Percentiles rank a stretch among this genome's conserved stretches.
Conservation (phyloP, 768 basidiomycete species). For the Tylopilus balloui region DNA sequence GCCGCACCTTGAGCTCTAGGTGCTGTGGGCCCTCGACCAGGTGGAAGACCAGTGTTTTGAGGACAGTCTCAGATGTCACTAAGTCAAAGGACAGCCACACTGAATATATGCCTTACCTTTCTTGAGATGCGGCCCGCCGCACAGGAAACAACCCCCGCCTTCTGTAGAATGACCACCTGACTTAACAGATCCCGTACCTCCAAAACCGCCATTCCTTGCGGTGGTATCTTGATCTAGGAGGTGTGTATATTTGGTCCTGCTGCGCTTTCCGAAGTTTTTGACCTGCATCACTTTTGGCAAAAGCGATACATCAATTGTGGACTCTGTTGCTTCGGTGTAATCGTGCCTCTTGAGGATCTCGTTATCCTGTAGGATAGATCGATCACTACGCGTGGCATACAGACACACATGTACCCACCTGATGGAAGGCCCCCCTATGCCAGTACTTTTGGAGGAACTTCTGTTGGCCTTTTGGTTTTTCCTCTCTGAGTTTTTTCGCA, state of each 20-base stretch:
- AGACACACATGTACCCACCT: conserved; percentile 46
- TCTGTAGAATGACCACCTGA: conserved; percentile 52
- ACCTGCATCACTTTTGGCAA: conserved; percentile 97
- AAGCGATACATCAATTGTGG: conserved; percentile 80
- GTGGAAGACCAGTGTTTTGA: conserved; percentile 42
- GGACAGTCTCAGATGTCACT: conserved; percentile 42
- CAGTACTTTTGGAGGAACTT: conserved; percentile 97
- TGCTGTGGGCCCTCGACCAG: conserved; percentile 20
- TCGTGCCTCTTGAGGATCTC: conserved; percentile 82
- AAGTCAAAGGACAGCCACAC: conserved; percentile 3
- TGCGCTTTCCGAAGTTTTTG: conserved; percentile 88
- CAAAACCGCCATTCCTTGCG: conserved; percentile 55
- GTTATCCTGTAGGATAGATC: conserved; percentile 58
- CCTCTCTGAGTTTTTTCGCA: conserved; percentile 76
- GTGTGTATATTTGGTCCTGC: conserved; percentile 95
- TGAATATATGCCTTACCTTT: conserved; percentile 51
- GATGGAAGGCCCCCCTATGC: conserved; percentile 99
- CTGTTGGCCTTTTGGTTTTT: conserved; percentile 87
- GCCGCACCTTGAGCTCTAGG: conserved; percentile 35
- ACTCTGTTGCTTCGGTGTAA: conserved; percentile 86
- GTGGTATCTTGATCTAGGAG: conserved; percentile 94
- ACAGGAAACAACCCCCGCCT: conserved; percentile 80
- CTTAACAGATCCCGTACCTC: conserved; percentile 51
- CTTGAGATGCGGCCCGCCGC: conserved; percentile 91
- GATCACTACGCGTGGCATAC: conserved; percentile 12